Conservation (phyloP, 805 yeast genomes). For the Candida parachauliodes region DNA sequence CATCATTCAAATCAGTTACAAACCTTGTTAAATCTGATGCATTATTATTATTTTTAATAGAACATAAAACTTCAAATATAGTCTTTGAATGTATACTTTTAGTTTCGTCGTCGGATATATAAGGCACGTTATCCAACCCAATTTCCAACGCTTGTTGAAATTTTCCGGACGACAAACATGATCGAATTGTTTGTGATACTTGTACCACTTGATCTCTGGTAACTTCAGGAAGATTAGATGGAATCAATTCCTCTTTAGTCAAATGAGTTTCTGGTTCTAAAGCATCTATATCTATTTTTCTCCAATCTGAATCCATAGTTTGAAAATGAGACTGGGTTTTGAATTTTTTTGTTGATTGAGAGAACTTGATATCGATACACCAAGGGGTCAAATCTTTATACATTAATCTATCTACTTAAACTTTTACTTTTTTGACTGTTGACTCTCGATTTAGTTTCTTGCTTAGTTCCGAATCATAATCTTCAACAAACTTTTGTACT, state of each 20-base stretch:
- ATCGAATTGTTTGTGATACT: slow-evolving; percentile 55
- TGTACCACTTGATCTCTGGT: slow-evolving; percentile 49
- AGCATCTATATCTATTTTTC: slow-evolving; percentile 92
- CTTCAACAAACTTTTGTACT: slow-evolving; percentile 44
- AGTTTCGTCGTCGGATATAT: slow-evolving; percentile 62
- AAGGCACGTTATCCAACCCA: slow-evolving; percentile 75
- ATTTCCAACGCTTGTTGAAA: slow-evolving; percentile 60
- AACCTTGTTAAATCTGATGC: slow-evolving; percentile 61
- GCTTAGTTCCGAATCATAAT: slow-evolving; percentile 17
- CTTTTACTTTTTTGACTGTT: slow-evolving; percentile 2
- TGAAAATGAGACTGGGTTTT: background rate
- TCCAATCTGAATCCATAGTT: slow-evolving; percentile 54
- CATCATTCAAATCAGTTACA: slow-evolving; percentile 54
- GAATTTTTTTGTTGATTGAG: slow-evolving; percentile 1
- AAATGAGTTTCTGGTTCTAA: slow-evolving; percentile 78
- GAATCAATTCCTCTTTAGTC: slow-evolving; percentile 59
- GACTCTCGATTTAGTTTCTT: background rate
- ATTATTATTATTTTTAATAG: slow-evolving; percentile 53
- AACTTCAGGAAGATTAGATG: slow-evolving; percentile 42
- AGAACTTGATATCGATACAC: too few relatives aligned
- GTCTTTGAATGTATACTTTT: slow-evolving; percentile 43
- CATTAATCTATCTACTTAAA: slow-evolving; percentile 4
- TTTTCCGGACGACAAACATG: slow-evolving; percentile 67
- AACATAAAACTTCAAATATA: slow-evolving; percentile 65
- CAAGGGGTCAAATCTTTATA: too few relatives aligned